A percentile compares a stretch with the other conserved stretches of the same genome.
Evolutionary conservation across 1,284 basidiomycete genomes (phyloP).

Genomic region (Apiotrichum veenhuisii): DNA sequence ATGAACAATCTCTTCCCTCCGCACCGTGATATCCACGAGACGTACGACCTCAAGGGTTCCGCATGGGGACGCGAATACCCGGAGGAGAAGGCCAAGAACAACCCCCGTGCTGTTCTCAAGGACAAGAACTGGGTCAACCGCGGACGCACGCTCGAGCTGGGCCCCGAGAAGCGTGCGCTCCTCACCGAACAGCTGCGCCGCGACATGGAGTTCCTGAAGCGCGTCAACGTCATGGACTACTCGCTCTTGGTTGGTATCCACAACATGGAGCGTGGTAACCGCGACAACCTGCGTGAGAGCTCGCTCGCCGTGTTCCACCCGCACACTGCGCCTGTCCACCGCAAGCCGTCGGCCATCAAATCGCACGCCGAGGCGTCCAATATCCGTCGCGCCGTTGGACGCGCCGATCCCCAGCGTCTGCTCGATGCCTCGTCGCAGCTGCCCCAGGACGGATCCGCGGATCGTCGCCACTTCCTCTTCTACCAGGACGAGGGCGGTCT

Average conservation of each 20-base stretch:
- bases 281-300: slow-evolving; percentile 82
- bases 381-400: slow-evolving; percentile 76
- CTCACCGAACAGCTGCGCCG: slow-evolving; percentile 83
- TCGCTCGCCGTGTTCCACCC: slow-evolving; percentile 80
- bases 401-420: slow-evolving; percentile 68
- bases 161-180: slow-evolving; percentile 87
- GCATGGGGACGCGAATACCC: slow-evolving; percentile 84
- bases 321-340: slow-evolving; percentile 55
- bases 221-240: slow-evolving; percentile 92
- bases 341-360: slow-evolving; percentile 60
- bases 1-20: slow-evolving; percentile 99
- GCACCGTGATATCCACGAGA: slow-evolving; percentile 95
- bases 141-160: slow-evolving; percentile 72
- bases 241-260: slow-evolving; percentile 91
- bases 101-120: slow-evolving; percentile 85
- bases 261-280: slow-evolving; percentile 83
- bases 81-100: slow-evolving; percentile 74
- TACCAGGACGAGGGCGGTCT: slow-evolving; percentile 96
- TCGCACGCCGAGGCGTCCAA: slow-evolving; percentile 69
- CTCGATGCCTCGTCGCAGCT: slow-evolving; percentile 62
- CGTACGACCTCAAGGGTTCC: slow-evolving; percentile 94
- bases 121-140: slow-evolving; percentile 95
- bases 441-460: slow-evolving; percentile 62
- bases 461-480: slow-evolving; percentile 82
- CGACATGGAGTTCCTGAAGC: slow-evolving; percentile 80